Evolutionary conservation across 2,329 filamentous ascomycete species (phyloP).

Genomic region (Fusarium nurragi): DNA sequence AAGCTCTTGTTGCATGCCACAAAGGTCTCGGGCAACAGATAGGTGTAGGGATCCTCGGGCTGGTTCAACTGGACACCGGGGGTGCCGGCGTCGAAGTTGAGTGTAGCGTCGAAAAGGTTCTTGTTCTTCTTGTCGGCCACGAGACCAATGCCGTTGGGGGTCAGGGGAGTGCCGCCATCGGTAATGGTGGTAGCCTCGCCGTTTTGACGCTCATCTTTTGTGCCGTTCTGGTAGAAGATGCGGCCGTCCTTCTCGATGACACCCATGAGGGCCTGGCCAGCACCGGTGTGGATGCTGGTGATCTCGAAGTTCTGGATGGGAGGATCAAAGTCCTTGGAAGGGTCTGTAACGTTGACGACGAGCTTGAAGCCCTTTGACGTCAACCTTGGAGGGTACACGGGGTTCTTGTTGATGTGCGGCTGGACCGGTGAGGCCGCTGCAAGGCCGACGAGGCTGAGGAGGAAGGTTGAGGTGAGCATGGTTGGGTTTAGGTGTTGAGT

Average conservation of each 20-base stretch:
- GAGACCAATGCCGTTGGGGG: conserved; percentile 51
- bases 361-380: conserved; percentile 52
- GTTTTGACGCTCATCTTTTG: conserved; percentile 48
- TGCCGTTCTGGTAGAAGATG: conserved; percentile 62
- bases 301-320: conserved; percentile 55
- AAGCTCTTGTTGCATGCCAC: conserved; percentile 56
- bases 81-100: conserved; percentile 51
- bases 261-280: conserved; percentile 53
- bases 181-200: conserved; percentile 50
- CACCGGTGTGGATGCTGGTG: conserved; percentile 55
- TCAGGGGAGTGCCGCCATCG: conserved; percentile 53
- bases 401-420: conserved; percentile 21
- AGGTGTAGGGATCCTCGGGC: conserved; percentile 39
- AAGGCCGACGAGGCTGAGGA: conserved; percentile 41
- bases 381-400: conserved; percentile 27
- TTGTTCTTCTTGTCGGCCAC: conserved; percentile 43
- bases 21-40: conserved; percentile 49
- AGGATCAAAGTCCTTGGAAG: conserved; percentile 51
- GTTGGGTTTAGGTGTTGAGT: conserved; percentile 6
- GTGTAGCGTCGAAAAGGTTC: conserved; percentile 45
- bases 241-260: conserved; percentile 42
- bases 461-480: conserved; percentile 41
- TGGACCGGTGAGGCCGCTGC: conserved; percentile 38
- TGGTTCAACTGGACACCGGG: conserved; percentile 47
- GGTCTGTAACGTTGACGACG: conserved; percentile 57